Evolutionary conservation across 805 yeast genomes (phyloP).

Genomic region (Pichia rugopelliculosa): DNA sequence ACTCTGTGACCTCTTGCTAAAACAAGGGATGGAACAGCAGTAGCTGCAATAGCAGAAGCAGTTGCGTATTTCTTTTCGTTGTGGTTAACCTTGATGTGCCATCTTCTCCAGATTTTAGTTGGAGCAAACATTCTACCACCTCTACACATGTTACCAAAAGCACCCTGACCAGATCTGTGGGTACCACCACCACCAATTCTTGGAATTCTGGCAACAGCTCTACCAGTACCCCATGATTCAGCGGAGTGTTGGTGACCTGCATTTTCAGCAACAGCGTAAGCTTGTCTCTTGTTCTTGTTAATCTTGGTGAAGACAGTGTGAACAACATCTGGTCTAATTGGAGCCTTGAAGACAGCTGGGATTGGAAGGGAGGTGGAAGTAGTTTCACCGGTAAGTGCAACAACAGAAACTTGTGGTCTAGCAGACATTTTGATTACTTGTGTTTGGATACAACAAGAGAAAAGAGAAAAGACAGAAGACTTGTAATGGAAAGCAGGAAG

Average conservation of each 20-base stretch:
- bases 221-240: constrained; percentile 99
- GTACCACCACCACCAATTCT: constrained; percentile 99
- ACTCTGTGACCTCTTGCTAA: constrained; percentile 99
- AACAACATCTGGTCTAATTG: constrained; percentile 99
- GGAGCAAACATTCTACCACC: constrained; percentile 99
- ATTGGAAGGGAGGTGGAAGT: constrained; percentile 78
- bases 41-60: constrained; percentile 99
- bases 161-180: constrained; percentile 99
- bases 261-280: constrained; percentile 98
- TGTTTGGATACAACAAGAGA: constrained; percentile 1
- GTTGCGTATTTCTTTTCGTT: constrained; percentile 99
- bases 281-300: constrained; percentile 99
- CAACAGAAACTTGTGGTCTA: constrained; percentile 96
- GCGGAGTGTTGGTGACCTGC: constrained; percentile 99
- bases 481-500: background rate
- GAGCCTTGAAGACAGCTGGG: constrained; percentile 99
- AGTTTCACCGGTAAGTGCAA: constrained; percentile 76
- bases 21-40: constrained; percentile 96
- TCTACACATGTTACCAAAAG: constrained; percentile 99
- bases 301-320: constrained; percentile 98
- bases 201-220: constrained; percentile 99
- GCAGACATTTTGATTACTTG: constrained; percentile 27
- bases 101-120: constrained; percentile 99
- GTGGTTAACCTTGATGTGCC: constrained; percentile 99
- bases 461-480: background rate